Base-by-base conservation (phyloP, 2,329 filamentous ascomycete genomes). In the Scedosporium aurantiacum region DNA sequence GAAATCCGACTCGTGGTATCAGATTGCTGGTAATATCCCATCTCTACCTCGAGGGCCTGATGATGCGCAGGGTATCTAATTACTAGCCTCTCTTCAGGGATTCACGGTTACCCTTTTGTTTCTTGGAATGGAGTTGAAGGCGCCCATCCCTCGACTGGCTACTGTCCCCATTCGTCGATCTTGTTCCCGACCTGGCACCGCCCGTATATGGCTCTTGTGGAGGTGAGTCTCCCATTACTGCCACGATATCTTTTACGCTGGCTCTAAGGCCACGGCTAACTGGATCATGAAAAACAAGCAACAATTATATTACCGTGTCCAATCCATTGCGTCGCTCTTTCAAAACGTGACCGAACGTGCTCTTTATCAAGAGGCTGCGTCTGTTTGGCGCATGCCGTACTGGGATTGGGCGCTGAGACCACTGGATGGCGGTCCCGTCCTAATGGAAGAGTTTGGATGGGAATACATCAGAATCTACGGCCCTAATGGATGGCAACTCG, bases 151-250 rank as follows among this genome's bases (percentile, higher is more conserved):
- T 74, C 78, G 45, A 77, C 80, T 16, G 90, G 90, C 58, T 95
- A 91, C 71, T 95, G 91, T 71, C 83, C 83, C 14, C 91, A 96
- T 72, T 82, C 79, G 25, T 89, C 88, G 1, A 83, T 87, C 47
- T 75, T 94, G 16, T 94, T 96, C 70, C 83, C 87, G 45, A 81
- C 86, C 45, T 95, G 91, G 91, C 91, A 96, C 77, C 83, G 91
- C 58, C 88, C 90, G 1, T 95, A 93, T 71, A 76, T 94, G 63
- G 80, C 78, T 32, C 71, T 84, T 58, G 82, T 82, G 62, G 82
- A 85, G 76, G 82, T 81, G 63, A 62, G 69, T 43, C 1, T n/a
- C 14, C 25, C 40, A 16, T 21, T 21, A 7, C 10, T 47, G 16
- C 10, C n/a, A 21, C 18, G 21, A 40, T 52, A 12, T 18, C 47